Conservation (phyloP, 768 basidiomycete species). For the Auricularia heimuer region DNA sequence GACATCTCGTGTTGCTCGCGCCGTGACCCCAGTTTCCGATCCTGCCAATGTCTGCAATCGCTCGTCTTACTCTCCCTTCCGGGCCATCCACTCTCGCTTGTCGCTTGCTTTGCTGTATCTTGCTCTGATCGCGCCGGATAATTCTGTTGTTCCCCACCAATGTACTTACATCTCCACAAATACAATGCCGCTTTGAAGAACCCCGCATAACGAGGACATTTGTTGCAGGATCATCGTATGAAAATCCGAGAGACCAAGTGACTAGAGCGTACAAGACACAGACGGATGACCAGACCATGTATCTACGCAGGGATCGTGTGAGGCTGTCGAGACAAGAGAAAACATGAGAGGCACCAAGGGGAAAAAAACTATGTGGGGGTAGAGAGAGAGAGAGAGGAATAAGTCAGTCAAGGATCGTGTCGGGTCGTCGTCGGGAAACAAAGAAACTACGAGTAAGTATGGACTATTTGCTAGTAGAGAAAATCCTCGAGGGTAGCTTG, state of each 20-base stretch:
- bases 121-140: no score
- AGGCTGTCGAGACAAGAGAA: neutral
- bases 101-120: no score
- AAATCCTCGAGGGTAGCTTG: neutral
- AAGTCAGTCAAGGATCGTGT: conserved; percentile 1
- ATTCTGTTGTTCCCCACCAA: no score
- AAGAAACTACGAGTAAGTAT: neutral
- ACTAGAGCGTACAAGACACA: neutral
- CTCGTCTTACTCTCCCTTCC: no score
- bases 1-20: no score
- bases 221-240: neutral
- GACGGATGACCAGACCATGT: neutral
- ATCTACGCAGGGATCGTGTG: neutral
- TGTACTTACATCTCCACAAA: neutral
- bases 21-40: no score
- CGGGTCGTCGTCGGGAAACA: neutral
- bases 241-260: neutral
- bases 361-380: neutral
- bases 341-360: neutral
- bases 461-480: neutral
- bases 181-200: neutral
- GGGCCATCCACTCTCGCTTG: no score
- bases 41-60: no score
- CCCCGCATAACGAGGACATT: neutral
- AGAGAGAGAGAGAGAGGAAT: neutral